Conservation (phyloP, 164 flowering plant species). For the Vitis rotundifolia region DNA sequence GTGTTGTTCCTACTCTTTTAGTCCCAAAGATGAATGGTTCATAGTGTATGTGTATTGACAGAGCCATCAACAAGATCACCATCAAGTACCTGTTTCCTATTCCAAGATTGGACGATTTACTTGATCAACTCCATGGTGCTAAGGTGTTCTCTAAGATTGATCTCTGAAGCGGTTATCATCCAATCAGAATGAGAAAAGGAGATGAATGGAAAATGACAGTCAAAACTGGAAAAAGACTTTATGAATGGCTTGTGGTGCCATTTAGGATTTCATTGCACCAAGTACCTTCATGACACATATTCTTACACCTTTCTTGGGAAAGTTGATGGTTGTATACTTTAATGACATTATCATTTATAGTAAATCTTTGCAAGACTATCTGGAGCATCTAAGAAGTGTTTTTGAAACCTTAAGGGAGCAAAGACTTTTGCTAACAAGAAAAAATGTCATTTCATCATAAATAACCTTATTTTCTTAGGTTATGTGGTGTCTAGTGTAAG, state of each 20-base stretch:
- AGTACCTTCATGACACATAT: conserved; percentile 22
- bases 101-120: neutral
- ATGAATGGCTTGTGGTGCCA: conserved; percentile 22
- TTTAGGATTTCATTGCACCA: conserved; percentile 15
- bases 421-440: conserved; percentile 1
- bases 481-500: conserved; percentile 6
- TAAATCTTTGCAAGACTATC: neutral
- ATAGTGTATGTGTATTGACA: neutral
- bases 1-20: neutral
- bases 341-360: conserved; percentile 20
- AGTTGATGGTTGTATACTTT: conserved; percentile 16
- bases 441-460: conserved; percentile 9
- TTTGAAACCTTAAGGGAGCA: neutral
- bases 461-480: conserved; percentile 3
- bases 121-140: neutral
- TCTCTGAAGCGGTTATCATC: conserved; percentile 13
- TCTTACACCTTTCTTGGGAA: conserved; percentile 9
- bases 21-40: neutral
- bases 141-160: conserved; percentile 10
- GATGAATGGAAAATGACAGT: conserved; percentile 26
- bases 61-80: conserved; percentile 6
- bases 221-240: conserved; percentile 13
- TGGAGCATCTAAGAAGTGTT: neutral
- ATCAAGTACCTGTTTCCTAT: neutral
- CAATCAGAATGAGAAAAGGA: conserved; percentile 2